Percentiles rank a stretch among this genome's conserved stretches.
Evolutionary conservation across 306 rosid species (phyloP).

Genomic region (Datisca glomerata): DNA sequence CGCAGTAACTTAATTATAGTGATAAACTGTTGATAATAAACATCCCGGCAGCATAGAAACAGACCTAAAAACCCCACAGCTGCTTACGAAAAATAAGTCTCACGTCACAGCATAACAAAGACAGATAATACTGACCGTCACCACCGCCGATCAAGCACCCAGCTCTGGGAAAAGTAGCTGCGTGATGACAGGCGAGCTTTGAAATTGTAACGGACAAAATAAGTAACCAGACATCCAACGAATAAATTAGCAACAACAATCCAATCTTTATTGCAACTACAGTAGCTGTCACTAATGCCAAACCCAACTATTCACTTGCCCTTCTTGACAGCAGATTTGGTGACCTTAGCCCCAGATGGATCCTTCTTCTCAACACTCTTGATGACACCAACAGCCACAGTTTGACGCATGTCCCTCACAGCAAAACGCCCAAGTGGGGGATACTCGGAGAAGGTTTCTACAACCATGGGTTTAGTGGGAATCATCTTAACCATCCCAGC

Average conservation of each 20-base stretch:
- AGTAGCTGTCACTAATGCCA: too few species aligned
- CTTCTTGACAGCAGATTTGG: too few species aligned
- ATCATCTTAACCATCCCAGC: too few species aligned
- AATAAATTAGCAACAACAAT: background rate
- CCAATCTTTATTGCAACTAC: constrained; percentile 19
- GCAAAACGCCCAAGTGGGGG: too few species aligned
- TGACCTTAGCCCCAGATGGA: too few species aligned
- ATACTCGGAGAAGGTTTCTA: too few species aligned
- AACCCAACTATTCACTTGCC: too few species aligned
- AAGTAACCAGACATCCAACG: background rate
- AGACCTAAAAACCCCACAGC: constrained; percentile 13
- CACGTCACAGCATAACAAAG: background rate
- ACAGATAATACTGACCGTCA: constrained; percentile 2
- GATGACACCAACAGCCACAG: too few species aligned
- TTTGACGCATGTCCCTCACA: too few species aligned
- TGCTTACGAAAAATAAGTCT: constrained; percentile 2
- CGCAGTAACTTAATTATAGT: background rate
- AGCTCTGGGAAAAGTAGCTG: constrained; percentile 31
- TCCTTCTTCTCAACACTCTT: too few species aligned
- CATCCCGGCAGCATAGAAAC: background rate
- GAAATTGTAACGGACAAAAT: constrained; percentile 6
- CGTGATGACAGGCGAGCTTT: constrained; percentile 24
- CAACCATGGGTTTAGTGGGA: too few species aligned
- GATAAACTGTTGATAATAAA: background rate
- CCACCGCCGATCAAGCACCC: constrained; percentile 67